Conservation (phyloP, 305 asterid genomes). For the Fraxinus ornus region DNA sequence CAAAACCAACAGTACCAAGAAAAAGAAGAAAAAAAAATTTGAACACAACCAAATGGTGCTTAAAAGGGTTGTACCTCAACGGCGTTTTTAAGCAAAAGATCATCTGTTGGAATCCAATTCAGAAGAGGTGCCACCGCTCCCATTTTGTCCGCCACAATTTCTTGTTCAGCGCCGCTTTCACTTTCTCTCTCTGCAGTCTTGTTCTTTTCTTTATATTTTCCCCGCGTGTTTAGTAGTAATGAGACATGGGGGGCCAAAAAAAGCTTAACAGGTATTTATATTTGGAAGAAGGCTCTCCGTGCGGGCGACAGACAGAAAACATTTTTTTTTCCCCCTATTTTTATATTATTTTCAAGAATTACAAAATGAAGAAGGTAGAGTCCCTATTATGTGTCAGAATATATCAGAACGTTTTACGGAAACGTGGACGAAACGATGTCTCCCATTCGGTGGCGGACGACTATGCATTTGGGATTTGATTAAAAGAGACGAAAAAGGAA, state of each 20-base stretch:
- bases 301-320: background rate
- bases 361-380: background rate
- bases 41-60: background rate
- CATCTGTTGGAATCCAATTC: conserved; percentile 72
- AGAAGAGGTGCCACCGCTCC: conserved; percentile 55
- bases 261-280: background rate
- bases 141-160: conserved; percentile 40
- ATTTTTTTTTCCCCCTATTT: background rate
- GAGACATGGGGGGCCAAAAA: conserved; percentile 17
- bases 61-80: conserved; percentile 27
- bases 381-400: background rate
- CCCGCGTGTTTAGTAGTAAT: conserved; percentile 19
- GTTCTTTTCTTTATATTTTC: background rate
- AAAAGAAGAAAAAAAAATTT: background rate
- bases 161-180: conserved; percentile 43
- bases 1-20: background rate
- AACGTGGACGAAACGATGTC: background rate
- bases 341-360: background rate
- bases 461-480: background rate
- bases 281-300: conserved; percentile 1
- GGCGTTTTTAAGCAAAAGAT: conserved; percentile 59
- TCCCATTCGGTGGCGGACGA: background rate
- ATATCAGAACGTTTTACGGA: background rate
- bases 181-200: background rate
- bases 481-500: background rate